Evolutionary conservation across 2,329 filamentous ascomycete species (phyloP), one percentile per base, ranked within the genome.

Genomic region (Pseudocercospora fijiensis): DNA sequence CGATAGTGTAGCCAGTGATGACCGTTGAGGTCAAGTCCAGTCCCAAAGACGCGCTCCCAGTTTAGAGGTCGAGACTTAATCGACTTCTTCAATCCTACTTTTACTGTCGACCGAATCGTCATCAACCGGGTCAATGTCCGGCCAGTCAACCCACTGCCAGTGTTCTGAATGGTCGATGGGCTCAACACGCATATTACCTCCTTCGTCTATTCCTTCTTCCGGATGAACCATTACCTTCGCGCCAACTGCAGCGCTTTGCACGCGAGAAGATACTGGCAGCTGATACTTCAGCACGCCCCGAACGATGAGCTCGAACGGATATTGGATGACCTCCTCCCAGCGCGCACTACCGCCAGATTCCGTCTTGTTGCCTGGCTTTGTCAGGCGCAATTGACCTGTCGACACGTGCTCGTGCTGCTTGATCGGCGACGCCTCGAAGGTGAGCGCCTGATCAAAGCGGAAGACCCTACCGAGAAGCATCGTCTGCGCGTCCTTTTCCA

Each of bases 241-340:
- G 13, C 76, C 79, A 30, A 84, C 77, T 69, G 73, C 80, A 72
- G 83, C 83, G n/a, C 80, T 84, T 69, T 82, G 79, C 47, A 79
- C 79, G 16, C 81, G 78, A 3, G 83, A 84, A 64, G 81, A 85
- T 60, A 89, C 78, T 7, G 86, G 86, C 3, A 88, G 78, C 66
- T 86, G 83, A 73, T 99, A 99, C 74, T 93, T 92, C 70, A 99
- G 83, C 13, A 95, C 90, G 22, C 95, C 95, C 71, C 95, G 89
- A 47, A 99, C 86, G 65, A 98, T 94, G 56, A 99, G 84, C 70
- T 97, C 92, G 71, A 98, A 99, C 51, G 94, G 91, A 76, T 97
- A 90, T 68, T 96, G 87, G 57, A 97, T 83, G 53, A 98, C 93
- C 64, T 88, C 86, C 75, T 96, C 92, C 95, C 95, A 99, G 11